These are phyloP conservation scores for Suhomyces taliae DNA, from an alignment of 1,139 yeast species.

Conservation along the genomic window DNA sequence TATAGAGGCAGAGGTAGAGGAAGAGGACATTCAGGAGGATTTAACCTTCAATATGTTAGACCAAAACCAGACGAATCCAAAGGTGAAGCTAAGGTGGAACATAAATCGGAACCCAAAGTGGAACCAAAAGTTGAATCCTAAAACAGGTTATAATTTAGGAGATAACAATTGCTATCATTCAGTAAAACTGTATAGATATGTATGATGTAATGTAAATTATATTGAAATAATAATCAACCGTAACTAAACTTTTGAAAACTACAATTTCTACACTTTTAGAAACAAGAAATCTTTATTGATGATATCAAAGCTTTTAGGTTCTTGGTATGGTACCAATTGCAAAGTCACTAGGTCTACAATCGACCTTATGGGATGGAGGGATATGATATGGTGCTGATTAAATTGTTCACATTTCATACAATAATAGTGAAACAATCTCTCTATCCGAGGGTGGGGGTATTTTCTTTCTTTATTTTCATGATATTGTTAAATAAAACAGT, in stretches of 20 bases:
- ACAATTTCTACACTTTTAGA: neutral
- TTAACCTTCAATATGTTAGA: conserved; percentile 31
- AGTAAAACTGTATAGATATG: conserved; percentile 10
- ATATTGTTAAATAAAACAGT: too few species aligned
- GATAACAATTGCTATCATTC: conserved; percentile 4
- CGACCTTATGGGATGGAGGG: neutral
- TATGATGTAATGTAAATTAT: conserved; percentile 8
- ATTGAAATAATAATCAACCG: neutral
- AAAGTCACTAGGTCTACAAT: neutral
- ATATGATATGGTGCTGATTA: neutral
- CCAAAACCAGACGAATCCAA: conserved; percentile 15
- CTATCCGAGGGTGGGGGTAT: neutral
- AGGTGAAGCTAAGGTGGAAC: conserved; percentile 3
- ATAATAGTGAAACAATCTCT: neutral
- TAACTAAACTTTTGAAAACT: neutral
- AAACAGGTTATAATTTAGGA: neutral
- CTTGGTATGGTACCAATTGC: too few species aligned
- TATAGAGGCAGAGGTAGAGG: conserved; percentile 15
- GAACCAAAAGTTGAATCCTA: conserved; percentile 1
- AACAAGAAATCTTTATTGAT: neutral
- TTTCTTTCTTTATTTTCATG: neutral
- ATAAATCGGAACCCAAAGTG: conserved; percentile 3
- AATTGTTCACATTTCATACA: neutral
- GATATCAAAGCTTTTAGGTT: conserved; percentile 2
- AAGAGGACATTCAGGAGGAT: conserved; percentile 13